Conservation (phyloP, 139 green algal species). For the Pleodorina starrii region DNA sequence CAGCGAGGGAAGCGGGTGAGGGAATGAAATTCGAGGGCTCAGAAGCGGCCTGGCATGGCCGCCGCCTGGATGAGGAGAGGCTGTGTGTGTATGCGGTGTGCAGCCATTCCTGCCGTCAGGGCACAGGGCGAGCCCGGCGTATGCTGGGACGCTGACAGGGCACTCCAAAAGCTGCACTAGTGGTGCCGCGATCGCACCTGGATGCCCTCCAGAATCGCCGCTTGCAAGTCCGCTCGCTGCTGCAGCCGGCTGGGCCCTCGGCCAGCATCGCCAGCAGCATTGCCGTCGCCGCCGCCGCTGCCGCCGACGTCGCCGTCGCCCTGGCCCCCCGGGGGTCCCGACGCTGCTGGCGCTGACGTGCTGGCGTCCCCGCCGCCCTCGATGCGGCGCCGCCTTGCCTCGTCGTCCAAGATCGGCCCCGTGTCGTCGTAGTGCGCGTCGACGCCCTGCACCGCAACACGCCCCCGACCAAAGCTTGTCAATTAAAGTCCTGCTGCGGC, state of each 20-base stretch:
- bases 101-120: too few species aligned
- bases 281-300: background rate
- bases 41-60: too few species aligned
- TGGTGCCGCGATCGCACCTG: too few species aligned
- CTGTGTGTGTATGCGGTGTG: too few species aligned
- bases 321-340: background rate
- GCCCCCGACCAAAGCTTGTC: too few species aligned
- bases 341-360: background rate
- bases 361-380: background rate
- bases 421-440: conserved; percentile 42
- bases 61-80: too few species aligned
- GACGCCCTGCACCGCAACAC: background rate
- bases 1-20: too few species aligned
- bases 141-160: too few species aligned
- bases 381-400: conserved; percentile 4
- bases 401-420: conserved; percentile 44
- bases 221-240: conserved; percentile 26
- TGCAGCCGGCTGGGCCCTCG: background rate
- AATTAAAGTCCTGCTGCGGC: too few species aligned
- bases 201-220: conserved; percentile 40
- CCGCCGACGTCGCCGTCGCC: background rate
- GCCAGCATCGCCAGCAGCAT: background rate
- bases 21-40: too few species aligned
- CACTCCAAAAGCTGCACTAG: too few species aligned
- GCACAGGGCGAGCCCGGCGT: too few species aligned